Evolutionary conservation across 805 yeast genomes (phyloP).

Genomic region (Wickerhamiella bombiphila): DNA sequence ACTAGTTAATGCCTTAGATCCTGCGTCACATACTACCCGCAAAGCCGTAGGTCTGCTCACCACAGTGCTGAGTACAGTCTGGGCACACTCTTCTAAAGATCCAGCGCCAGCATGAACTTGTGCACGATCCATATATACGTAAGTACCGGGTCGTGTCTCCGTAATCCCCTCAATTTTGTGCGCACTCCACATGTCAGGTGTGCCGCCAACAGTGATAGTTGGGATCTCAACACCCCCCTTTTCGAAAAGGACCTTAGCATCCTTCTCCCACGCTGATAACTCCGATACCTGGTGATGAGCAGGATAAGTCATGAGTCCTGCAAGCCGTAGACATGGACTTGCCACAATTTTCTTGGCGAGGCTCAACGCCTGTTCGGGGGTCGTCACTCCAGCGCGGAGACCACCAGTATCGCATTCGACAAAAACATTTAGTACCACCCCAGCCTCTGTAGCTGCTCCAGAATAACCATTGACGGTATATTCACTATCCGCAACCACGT

Average conservation of each 20-base stretch:
- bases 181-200: conserved; percentile 12
- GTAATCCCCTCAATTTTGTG: conserved; percentile 6
- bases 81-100: conserved; percentile 9
- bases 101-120: conserved; percentile 6
- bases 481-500: conserved; percentile 10
- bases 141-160: conserved; percentile 13
- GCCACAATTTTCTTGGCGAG: conserved; percentile 5
- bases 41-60: conserved; percentile 11
- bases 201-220: conserved; percentile 9
- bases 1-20: conserved; percentile 10
- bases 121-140: conserved; percentile 11
- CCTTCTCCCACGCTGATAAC: conserved; percentile 6
- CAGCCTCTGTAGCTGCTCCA: conserved; percentile 2
- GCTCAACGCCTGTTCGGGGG: conserved; percentile 7
- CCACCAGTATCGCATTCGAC: conserved; percentile 14
- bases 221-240: conserved; percentile 4
- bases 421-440: conserved; percentile 5
- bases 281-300: conserved; percentile 3
- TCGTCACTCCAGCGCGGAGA: conserved; percentile 10
- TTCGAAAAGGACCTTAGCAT: conserved; percentile 4
- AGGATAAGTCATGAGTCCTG: conserved; percentile 13
- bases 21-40: conserved; percentile 12
- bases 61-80: conserved; percentile 10
- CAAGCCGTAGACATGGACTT: conserved; percentile 2
- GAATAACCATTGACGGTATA: conserved; percentile 5